These are phyloP conservation scores for Trichoderma sp. DNA, from an alignment of 2,329 filamentous ascomycete genomes.

Conservation along the genomic window DNA sequence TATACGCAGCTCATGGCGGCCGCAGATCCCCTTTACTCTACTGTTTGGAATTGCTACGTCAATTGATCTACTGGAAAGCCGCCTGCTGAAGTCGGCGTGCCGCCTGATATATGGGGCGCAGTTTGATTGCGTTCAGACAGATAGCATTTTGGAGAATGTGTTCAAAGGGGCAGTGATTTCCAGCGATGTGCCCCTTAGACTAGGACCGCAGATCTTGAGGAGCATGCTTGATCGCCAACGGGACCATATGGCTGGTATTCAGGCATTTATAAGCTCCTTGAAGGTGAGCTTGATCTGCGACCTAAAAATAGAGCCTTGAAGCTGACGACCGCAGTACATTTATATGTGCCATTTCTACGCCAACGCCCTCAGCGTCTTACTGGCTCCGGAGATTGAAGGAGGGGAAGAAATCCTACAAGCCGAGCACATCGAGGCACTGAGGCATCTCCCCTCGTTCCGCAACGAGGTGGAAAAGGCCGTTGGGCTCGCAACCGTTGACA, in stretches of 20 bases:
- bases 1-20: constrained; percentile 59
- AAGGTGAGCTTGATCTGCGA: constrained; percentile 52
- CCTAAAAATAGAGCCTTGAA: not conserved
- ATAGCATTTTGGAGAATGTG: constrained; percentile 70
- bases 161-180: constrained; percentile 67
- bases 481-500: constrained; percentile 43
- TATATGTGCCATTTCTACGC: constrained; percentile 88
- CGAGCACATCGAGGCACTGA: constrained; percentile 67
- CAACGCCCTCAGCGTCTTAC: constrained; percentile 70
- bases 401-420: constrained; percentile 47
- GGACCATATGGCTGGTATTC: constrained; percentile 75
- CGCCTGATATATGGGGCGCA: constrained; percentile 68
- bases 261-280: constrained; percentile 68
- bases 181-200: constrained; percentile 55
- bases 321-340: constrained; percentile 59
- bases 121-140: constrained; percentile 75
- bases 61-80: constrained; percentile 74
- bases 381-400: constrained; percentile 39
- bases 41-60: constrained; percentile 82
- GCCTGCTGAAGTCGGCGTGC: constrained; percentile 68
- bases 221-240: constrained; percentile 70
- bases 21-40: constrained; percentile 74
- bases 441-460: constrained; percentile 70
- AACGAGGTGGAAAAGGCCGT: constrained; percentile 52
- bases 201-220: constrained; percentile 65